Evolutionary conservation across 495 filamentous ascomycete genomes (phyloP).

Genomic region (Aspergillus heteromorphus): DNA sequence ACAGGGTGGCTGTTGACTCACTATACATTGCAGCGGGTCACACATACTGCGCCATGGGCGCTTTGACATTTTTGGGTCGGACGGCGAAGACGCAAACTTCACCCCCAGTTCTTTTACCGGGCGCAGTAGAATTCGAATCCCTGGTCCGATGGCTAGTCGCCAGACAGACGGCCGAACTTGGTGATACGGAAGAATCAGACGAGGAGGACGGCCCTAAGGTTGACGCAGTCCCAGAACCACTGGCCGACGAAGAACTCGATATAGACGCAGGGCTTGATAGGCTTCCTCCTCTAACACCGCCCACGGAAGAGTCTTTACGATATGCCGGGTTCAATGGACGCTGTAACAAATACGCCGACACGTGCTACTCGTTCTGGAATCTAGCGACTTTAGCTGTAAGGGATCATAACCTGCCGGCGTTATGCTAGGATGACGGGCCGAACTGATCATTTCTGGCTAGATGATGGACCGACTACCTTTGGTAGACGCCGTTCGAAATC

Average conservation of each 20-base stretch:
- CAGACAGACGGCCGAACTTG: conserved; percentile 57
- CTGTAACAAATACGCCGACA: conserved; percentile 83
- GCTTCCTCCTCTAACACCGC: conserved; percentile 31
- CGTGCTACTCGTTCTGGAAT: conserved; percentile 94
- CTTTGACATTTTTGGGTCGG: conserved; percentile 64
- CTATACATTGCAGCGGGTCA: conserved; percentile 60
- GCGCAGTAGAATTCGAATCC: conserved; percentile 32
- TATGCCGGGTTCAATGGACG: conserved; percentile 80
- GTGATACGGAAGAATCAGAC: conserved; percentile 46
- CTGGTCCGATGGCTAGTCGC: conserved; percentile 62
- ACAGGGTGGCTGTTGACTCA: conserved; percentile 13
- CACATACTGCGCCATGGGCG: conserved; percentile 76
- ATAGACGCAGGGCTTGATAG: conserved; percentile 24
- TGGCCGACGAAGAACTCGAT: conserved; percentile 11
- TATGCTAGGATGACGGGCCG: background rate
- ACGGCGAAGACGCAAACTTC: conserved; percentile 14
- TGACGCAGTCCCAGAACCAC: conserved; percentile 4
- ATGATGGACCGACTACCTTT: conserved; percentile 61
- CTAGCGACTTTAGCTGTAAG: conserved; percentile 61
- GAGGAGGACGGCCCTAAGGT: conserved; percentile 38
- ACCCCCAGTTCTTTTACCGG: conserved; percentile 26
- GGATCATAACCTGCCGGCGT: background rate
- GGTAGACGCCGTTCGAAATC: conserved; percentile 53
- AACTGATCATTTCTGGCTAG: conserved; percentile 25
- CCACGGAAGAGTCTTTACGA: conserved; percentile 31